Conservation (phyloP, 805 yeast genomes). For the Crinitomyces ghanaensis region DNA sequence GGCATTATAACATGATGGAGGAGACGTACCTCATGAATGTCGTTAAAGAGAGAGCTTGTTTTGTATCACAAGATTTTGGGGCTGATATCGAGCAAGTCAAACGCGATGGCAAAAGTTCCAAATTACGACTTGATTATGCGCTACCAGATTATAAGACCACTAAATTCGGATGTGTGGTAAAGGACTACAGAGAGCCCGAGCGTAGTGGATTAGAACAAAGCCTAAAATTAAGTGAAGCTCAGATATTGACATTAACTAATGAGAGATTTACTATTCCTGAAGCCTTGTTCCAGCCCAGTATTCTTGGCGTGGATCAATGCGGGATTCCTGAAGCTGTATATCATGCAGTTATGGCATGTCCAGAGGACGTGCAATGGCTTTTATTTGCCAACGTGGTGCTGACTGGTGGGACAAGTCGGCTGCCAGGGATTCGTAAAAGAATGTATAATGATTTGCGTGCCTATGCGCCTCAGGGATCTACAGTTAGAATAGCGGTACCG, state of each 20-base stretch:
- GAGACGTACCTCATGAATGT: conserved; percentile 77
- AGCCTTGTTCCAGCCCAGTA: conserved; percentile 72
- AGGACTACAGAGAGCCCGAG: conserved; percentile 17
- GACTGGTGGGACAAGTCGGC: conserved; percentile 70
- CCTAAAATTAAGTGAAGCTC: conserved; percentile 25
- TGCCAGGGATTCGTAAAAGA: conserved; percentile 57
- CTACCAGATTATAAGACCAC: conserved; percentile 82
- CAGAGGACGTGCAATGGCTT: conserved; percentile 58
- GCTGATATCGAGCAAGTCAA: conserved; percentile 30
- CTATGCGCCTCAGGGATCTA: conserved; percentile 24
- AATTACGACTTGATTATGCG: conserved; percentile 52
- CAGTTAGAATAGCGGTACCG: conserved; percentile 23
- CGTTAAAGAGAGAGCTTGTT: conserved; percentile 69
- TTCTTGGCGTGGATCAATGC: conserved; percentile 63
- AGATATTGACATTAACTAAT: conserved; percentile 57
- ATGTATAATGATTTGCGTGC: conserved; percentile 29
- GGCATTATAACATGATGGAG: conserved; percentile 88
- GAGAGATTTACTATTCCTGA: conserved; percentile 89
- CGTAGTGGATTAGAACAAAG: too few species aligned
- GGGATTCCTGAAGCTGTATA: conserved; percentile 65
- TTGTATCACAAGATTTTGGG: conserved; percentile 51
- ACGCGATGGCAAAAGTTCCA: conserved; percentile 21
- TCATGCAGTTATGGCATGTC: conserved; percentile 57
- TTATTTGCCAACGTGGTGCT: conserved; percentile 68
- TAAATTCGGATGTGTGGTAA: conserved; percentile 52